phyloP scores from a whole-genome alignment of 805 yeast species.

The Diddensiella santjacobensis region DNA sequence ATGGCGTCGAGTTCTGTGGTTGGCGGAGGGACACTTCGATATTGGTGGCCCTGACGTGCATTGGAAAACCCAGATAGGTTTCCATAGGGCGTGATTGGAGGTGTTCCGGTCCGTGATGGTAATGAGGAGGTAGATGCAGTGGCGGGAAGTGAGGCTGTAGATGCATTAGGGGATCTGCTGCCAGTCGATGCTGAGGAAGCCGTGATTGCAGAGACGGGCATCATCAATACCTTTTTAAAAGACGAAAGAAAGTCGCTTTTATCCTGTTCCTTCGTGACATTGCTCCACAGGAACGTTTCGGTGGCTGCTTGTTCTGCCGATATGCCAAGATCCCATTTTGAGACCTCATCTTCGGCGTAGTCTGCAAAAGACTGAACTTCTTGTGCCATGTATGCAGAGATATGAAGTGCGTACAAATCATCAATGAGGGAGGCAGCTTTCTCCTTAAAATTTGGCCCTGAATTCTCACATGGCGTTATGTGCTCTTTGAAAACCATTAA shows the following conservation, averaged over 20 bases:
- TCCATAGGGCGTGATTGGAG: slow-evolving; percentile 6
- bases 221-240: slow-evolving; percentile 45
- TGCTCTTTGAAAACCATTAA: slow-evolving; percentile 20
- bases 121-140: slow-evolving; percentile 6
- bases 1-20: slow-evolving; percentile 74
- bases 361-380: slow-evolving; percentile 29
- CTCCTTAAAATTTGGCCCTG: slow-evolving; percentile 37
- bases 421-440: slow-evolving; percentile 24
- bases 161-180: not conserved
- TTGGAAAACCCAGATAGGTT: slow-evolving; percentile 8
- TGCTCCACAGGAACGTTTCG: slow-evolving; percentile 45
- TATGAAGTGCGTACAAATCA: slow-evolving; percentile 26
- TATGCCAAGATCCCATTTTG: slow-evolving; percentile 32
- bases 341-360: slow-evolving; percentile 28
- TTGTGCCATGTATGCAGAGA: slow-evolving; percentile 30
- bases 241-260: slow-evolving; percentile 50
- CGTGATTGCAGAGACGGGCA: slow-evolving; percentile 31
- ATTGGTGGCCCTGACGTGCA: slow-evolving; percentile 4
- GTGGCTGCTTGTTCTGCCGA: slow-evolving; percentile 47
- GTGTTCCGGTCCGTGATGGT: slow-evolving; percentile 9
- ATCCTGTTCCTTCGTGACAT: slow-evolving; percentile 42
- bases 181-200: slow-evolving; percentile 3
- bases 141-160: slow-evolving; percentile 5
- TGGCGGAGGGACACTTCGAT: slow-evolving; percentile 30
- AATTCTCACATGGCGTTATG: slow-evolving; percentile 29